These are phyloP conservation scores for Parmelia sp. DNA, from an alignment of 495 filamentous ascomycete genomes.

Conservation along the genomic window DNA sequence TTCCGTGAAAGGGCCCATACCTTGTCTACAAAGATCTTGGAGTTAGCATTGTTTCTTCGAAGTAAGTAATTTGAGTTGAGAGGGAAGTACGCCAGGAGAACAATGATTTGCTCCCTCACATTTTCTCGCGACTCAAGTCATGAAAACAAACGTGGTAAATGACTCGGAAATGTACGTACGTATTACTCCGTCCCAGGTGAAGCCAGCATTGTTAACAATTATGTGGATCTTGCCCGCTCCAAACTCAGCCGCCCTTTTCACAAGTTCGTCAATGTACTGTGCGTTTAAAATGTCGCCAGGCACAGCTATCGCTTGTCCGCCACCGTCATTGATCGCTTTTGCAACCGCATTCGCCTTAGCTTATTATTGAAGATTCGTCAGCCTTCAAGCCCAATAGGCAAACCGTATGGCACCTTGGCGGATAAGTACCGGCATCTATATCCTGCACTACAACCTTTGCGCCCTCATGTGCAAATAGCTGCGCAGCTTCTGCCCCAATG, in stretches of 20 bases:
- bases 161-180: no score
- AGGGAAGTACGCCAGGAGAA: no score
- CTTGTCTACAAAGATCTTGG: no score
- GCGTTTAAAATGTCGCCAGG: conserved; percentile 67
- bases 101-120: no score
- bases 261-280: conserved; percentile 58
- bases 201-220: conserved; percentile 82
- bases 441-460: conserved; percentile 77
- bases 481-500: conserved; percentile 77
- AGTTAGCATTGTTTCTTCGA: no score
- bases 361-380: conserved; percentile 21
- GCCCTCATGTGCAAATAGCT: conserved; percentile 78
- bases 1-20: neutral
- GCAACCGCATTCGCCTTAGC: conserved; percentile 60
- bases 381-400: neutral
- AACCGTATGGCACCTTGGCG: conserved; percentile 3
- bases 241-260: conserved; percentile 69
- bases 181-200: conserved; percentile 86
- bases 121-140: no score
- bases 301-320: conserved; percentile 59
- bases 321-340: conserved; percentile 55
- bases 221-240: conserved; percentile 82
- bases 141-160: no score
- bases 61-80: no score
- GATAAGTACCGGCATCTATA: conserved; percentile 60